Evolutionary conservation across 148 eudicot genomes (phyloP).

Genomic region (Heliamphora exappendiculata): DNA sequence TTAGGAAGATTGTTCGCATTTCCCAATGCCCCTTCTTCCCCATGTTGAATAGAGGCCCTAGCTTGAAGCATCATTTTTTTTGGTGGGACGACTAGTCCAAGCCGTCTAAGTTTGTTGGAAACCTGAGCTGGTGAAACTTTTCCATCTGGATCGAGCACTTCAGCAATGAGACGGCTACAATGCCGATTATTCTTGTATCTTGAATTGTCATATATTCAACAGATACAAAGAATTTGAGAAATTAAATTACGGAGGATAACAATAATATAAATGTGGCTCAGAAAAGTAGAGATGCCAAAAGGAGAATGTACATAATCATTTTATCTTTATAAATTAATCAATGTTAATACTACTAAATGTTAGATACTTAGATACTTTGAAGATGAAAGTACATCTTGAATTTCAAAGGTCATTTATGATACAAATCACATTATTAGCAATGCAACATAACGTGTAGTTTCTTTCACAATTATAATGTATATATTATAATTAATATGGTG

Average conservation of each 20-base stretch:
- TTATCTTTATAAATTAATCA: background rate
- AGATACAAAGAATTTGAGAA: slow-evolving; percentile 9
- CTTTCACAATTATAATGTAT: background rate
- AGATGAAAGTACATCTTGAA: background rate
- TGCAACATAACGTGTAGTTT: background rate
- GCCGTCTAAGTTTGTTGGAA: slow-evolving; percentile 49
- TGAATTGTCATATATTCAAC: slow-evolving; percentile 13
- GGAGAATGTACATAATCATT: slow-evolving; percentile 1
- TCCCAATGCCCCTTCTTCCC: slow-evolving; percentile 18
- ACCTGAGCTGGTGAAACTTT: slow-evolving; percentile 53
- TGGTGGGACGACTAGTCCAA: slow-evolving; percentile 44
- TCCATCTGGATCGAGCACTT: slow-evolving; percentile 52
- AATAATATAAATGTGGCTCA: background rate
- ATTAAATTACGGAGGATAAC: background rate
- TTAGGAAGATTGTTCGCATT: slow-evolving; percentile 20
- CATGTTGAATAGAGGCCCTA: slow-evolving; percentile 17
- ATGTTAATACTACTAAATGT: background rate
- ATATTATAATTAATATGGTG: background rate
- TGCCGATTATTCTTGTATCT: slow-evolving; percentile 56
- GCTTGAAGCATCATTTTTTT: slow-evolving; percentile 33
- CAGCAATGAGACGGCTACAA: slow-evolving; percentile 54
- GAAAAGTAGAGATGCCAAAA: background rate
- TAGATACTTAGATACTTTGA: too few relatives aligned
- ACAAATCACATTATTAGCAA: background rate
- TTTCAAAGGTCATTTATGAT: background rate